Percentiles rank a stretch among this genome's conserved stretches.
These are phyloP conservation scores for Colletotrichum musae DNA, from an alignment of 2,329 filamentous ascomycete genomes.

Conservation along the genomic window DNA sequence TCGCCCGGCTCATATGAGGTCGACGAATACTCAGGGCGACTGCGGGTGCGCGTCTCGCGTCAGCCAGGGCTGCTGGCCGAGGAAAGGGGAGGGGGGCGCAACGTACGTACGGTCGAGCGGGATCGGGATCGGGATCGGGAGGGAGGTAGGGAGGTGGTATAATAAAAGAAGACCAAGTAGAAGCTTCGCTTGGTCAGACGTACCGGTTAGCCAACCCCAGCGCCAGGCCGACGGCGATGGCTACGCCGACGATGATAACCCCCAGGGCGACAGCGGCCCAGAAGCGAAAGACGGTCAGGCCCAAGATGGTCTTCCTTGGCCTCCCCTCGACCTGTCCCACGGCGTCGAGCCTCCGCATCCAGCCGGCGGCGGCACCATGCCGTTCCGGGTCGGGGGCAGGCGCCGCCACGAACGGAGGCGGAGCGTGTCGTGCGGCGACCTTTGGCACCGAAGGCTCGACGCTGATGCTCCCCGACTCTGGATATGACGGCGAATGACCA, in stretches of 20 bases:
- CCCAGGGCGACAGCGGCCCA: constrained; percentile 38
- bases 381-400: constrained; percentile 10
- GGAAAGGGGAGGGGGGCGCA: not conserved
- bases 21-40: not conserved
- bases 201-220: constrained; percentile 39
- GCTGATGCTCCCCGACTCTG: constrained; percentile 24
- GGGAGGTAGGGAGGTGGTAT: not conserved
- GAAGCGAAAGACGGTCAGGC: constrained; percentile 37
- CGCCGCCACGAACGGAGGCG: constrained; percentile 22
- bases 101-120: constrained; percentile 22
- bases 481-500: constrained; percentile 25
- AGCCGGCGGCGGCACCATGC: constrained; percentile 4
- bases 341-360: constrained; percentile 31
- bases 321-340: constrained; percentile 15
- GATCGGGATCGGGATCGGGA: not conserved
- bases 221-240: constrained; percentile 38
- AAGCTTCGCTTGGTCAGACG: constrained; percentile 31
- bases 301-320: constrained; percentile 35
- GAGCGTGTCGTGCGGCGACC: constrained; percentile 14
- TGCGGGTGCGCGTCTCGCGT: constrained; percentile 24
- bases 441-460: constrained; percentile 12
- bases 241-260: constrained; percentile 35
- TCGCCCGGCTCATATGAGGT: not conserved
- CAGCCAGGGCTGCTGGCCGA: constrained; percentile 36
- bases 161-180: constrained; percentile 25